These are phyloP conservation scores for Chlamydomonas incerta DNA, from an alignment of 139 green algal genomes.

Conservation along the genomic window DNA sequence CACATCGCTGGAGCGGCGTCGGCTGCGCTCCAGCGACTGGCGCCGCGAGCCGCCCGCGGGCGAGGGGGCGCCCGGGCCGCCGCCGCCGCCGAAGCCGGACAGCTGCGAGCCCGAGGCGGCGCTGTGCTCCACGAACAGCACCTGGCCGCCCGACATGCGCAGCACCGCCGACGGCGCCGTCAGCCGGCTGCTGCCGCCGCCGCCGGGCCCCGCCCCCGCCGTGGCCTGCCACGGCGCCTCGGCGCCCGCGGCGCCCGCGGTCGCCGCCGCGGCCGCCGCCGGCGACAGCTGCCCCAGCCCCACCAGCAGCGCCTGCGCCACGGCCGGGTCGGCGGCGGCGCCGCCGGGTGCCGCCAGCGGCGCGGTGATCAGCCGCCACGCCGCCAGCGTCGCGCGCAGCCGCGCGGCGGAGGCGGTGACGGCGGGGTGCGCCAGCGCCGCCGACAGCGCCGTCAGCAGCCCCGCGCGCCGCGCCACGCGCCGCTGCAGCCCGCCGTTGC, in stretches of 20 bases:
- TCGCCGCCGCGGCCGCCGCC: background rate
- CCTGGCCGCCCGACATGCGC: background rate
- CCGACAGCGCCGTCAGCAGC: constrained; percentile 25
- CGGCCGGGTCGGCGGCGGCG: background rate
- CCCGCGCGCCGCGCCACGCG: background rate
- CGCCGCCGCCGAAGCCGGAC: too few relatives aligned
- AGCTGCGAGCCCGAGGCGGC: too few relatives aligned
- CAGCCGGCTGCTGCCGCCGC: background rate
- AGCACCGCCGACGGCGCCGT: background rate
- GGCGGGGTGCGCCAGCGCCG: constrained; percentile 4
- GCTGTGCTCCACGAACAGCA: background rate
- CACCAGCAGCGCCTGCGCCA: background rate
- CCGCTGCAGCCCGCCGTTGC: background rate
- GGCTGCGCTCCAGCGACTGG: too few relatives aligned
- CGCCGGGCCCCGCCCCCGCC: background rate
- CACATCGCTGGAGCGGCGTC: too few relatives aligned
- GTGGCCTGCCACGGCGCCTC: background rate
- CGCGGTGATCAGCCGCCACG: constrained; percentile 34
- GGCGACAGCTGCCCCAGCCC: constrained; percentile 1
- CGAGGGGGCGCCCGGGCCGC: too few relatives aligned
- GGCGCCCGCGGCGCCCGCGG: background rate
- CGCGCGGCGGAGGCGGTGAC: background rate
- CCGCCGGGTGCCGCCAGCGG: constrained; percentile 9
- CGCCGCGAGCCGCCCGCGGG: too few relatives aligned
- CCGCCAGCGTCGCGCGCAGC: constrained; percentile 2